Base-by-base conservation (phyloP, 257 asterid species). In the Capsicum pubescens region DNA sequence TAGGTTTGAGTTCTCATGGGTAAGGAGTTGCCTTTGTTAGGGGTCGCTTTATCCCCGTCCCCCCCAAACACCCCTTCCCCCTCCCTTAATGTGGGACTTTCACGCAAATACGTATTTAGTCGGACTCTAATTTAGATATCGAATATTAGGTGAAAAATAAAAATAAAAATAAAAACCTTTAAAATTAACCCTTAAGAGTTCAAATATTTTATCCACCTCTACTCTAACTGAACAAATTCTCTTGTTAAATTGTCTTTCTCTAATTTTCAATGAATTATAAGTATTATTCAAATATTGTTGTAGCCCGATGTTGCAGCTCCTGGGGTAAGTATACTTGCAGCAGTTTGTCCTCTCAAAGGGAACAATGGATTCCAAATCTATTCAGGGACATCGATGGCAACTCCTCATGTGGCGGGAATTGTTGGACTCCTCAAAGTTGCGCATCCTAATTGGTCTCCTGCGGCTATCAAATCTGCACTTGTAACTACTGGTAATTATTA, bases 381-480 rank as follows among this genome's bases (percentile, higher is more conserved):
- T 8, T 59, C 26, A 59, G 92, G 92, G 55, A 90, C 91, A 21
- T 90, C 92, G 12, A 90, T 90, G 92, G 68, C 91, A 17, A 71
- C 91, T 39, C 91, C 92, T 82, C 92, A 90, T 76, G 52, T 90
- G 36, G 78, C 92, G n/a, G 92, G 87, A 71, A 88, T 90, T 54
- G 90, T 88, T 44, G 92, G 91, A 57, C 91, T 90, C 56, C 87
- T 90, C 4, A 84, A 76, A 55, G 84, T 86, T 39, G 42, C 42
- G 5, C 42, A 39, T 39, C 42, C 42, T 39, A 4, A 39, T 39
- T 39, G 42, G 42, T 90, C 92, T 8, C 90, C 92, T 0, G 92
- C 91, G 57, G 90, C 91, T 58, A 16, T 58, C 26, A 58, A 58
- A 58, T 58, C 26, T 8, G 64, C 64, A 58, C 64, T 58, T 58